Evolutionary conservation across 768 basidiomycete species (phyloP), one percentile per base, ranked within the genome.

Genomic region (Calocybe cyanea): DNA sequence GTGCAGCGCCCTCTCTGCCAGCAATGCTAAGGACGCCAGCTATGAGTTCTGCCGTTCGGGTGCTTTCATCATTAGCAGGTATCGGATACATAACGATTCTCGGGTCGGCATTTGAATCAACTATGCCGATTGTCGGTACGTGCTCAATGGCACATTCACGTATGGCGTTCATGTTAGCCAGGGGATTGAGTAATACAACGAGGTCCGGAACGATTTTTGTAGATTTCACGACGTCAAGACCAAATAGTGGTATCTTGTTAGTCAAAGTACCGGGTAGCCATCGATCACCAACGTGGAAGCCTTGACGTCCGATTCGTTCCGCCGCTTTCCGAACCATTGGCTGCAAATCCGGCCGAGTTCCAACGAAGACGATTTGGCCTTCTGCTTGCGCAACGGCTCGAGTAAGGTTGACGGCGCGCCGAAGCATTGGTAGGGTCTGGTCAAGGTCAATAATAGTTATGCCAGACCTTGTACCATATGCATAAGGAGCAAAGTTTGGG

Each of bases 221-320:
- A 30, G 69, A 65, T 38, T 72, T 65, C 28, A 79, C 72, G 14
- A 72, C 71, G 5, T 78, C 71, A 4, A 69, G 66, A n/a, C 83
- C 78, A 61, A 86, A 90, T 51, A 92, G 73, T 39, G 86, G 78
- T 25, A 76, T 67, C 57, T 79, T 79, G 69, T 99, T 97, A 37
- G 95, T 95, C 54, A 98, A 74, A 18, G 88, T 90, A n/a, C 96
- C 96, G 1, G 95, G 90, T 30, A 93, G 72, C 96, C 96, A 99
- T 60, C 85, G 75, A 45, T 91, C 87, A 13, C 83, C 84, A 40
- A 96, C 83, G 50, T 87, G 80, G 68, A 79, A 98, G 0, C 85
- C 93, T 60, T 90, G 89, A 33, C 71, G 57, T 19, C 83, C 92
- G 49, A 97, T 63, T 33, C 90, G 81, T 54, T 80, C 77, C 5